Base-by-base conservation (phyloP, 495 filamentous ascomycete species). In the Penicillium herquei region DNA sequence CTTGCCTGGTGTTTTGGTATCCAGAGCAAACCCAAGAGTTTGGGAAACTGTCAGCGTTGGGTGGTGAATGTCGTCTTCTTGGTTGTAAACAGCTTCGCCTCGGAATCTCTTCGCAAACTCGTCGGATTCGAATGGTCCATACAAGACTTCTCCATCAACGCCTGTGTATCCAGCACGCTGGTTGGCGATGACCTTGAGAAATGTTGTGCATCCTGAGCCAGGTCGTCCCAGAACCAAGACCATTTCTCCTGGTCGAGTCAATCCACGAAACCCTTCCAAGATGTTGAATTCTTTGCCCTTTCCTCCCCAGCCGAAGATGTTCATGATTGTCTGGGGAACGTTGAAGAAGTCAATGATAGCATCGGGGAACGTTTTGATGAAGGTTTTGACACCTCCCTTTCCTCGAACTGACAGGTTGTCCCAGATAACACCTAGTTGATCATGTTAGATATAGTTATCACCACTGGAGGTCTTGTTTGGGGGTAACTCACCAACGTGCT, bases 141-240 rank as follows among this genome's bases (percentile, higher is more conserved):
- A 96, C 1, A 85, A 69, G 0, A 96, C 89, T 16, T 93, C 87
- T 6, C 91, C 92, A 18, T 85, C 79, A 11, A 96, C 78, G 7
- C 76, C 77, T 1, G 89, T 90, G 61, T 91, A 96, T 37, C 91
- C 92, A 61, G 79, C 82, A 7, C 89, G 80, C 62, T 91, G 87
- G 59, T 96, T 95, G 13, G 87, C 82, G 56, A 97, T 88, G 18
- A 86, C 81, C 67, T 94, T 95, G 17, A 96, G 75, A 61, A 96
- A 93, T 0, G 91, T 91, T 0, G 92, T 92, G 67, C 92, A 96
- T 34, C 92, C 92, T 8, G 85, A 87, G 0, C 92, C 92, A 0
- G 92, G 92, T 50, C 88, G 82, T 10, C 92, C 92, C 16, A 97
- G 78, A 9, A 97, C 92, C 16, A 97, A 74, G 1, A 95, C 78